Evolutionary conservation across 305 asterid genomes (phyloP), one percentile per base, ranked within the genome.

Genomic region (Solanum aculeatissimum): DNA sequence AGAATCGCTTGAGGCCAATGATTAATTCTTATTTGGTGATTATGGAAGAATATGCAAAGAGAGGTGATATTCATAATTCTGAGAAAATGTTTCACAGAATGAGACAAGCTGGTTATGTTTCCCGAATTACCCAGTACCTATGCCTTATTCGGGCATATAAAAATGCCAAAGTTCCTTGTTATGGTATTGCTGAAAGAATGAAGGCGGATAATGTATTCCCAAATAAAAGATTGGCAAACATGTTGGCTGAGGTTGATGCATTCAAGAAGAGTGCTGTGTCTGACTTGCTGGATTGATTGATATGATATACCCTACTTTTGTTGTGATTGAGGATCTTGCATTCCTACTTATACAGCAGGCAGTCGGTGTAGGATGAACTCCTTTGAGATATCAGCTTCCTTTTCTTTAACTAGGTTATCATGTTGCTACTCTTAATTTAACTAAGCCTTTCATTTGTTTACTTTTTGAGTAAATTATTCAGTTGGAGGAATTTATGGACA

Each of bases 181-280:
- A 95, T 83, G 98, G 99, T 70, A 86, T 97, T 49, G 18, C 3
- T 0, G 98, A 97, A 71, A 91, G 99, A 88, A 85, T 97, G 97
- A 92, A 88, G 89, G 92, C 89, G 0, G 96, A 92, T 86, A 89
- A 88, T 47, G 21, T 97, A 29, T 72, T 86, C 83, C 96, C 95
- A 3, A 91, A 85, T 85, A 82, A 65, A 51, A 80, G 83, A 38
- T 6, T 94, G 90, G 82, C 84, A 10, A 86, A 32, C 27, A 89
- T 88, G 81, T 83, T 94, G 91, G 89, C 89, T 69, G 91, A 81
- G 81, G 78, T 84, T 9, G 89, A 90, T 83, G 89, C 89, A 12
- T 89, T 90, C 83, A 71, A 71, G 62, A 92, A 88, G 89, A 80
- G 93, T 1, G 86, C 85, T 6, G 82, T 88, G 80, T 85, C 90